Conservation (phyloP, 257 asterid genomes). For the Linderniella brevidens region DNA sequence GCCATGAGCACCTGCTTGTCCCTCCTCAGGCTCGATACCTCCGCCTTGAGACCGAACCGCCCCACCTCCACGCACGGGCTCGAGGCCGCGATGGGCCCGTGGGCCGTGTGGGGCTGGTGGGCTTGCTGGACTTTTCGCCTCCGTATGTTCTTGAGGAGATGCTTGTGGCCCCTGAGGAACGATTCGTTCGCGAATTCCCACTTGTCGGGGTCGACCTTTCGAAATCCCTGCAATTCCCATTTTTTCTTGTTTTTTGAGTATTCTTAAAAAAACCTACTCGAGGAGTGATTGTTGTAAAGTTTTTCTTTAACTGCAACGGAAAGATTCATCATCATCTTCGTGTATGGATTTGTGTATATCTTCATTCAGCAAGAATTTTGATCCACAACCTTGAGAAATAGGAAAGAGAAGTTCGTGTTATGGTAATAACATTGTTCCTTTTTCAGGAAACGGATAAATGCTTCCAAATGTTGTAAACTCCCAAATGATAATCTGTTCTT, state of each 20-base stretch:
- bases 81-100: conserved; percentile 24
- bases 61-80: conserved; percentile 56
- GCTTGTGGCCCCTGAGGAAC: conserved; percentile 43
- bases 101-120: conserved; percentile 13
- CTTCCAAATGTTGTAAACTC: too few species aligned
- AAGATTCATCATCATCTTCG: not conserved
- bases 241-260: too few species aligned
- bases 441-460: too few species aligned
- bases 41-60: conserved; percentile 31
- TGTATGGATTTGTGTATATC: too few species aligned
- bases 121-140: conserved; percentile 30
- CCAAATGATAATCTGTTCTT: too few species aligned
- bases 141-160: conserved; percentile 37
- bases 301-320: conserved; percentile 11
- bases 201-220: conserved; percentile 71
- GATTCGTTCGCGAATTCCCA: conserved; percentile 89
- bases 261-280: conserved; percentile 10
- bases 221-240: conserved; percentile 68
- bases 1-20: conserved; percentile 35
- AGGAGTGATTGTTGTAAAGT: conserved; percentile 8
- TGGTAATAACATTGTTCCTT: too few species aligned
- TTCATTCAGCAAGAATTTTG: too few species aligned
- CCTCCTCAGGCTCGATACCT: conserved; percentile 35
- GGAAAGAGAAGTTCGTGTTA: too few species aligned
- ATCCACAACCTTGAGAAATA: too few species aligned